Conservation (phyloP, 495 filamentous ascomycete species). For the Penicilliopsis zonata region DNA sequence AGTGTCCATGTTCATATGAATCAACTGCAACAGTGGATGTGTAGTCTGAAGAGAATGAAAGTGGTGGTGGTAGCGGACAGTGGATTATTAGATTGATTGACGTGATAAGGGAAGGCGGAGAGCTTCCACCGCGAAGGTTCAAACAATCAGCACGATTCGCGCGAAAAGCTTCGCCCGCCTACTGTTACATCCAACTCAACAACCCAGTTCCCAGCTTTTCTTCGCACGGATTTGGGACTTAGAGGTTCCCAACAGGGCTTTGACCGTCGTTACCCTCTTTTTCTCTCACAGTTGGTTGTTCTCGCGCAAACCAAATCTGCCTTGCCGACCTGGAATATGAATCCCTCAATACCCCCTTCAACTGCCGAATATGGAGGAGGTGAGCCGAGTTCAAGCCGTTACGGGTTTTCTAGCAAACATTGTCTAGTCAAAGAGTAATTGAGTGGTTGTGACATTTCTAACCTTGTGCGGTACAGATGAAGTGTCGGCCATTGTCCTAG, state of each 20-base stretch:
- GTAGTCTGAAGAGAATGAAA: background rate
- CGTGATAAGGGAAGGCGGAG: background rate
- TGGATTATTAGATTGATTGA: background rate
- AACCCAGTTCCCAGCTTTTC: too few species aligned
- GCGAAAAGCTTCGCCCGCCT: background rate
- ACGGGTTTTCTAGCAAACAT: too few species aligned
- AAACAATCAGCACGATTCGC: too few species aligned
- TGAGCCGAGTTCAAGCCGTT: constrained; percentile 28
- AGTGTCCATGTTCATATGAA: constrained; percentile 17
- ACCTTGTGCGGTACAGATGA: constrained; percentile 50
- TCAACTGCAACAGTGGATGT: too few species aligned
- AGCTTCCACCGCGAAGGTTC: too few species aligned
- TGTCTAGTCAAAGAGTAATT: too few species aligned
- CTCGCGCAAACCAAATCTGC: constrained; percentile 1
- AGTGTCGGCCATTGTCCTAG: constrained; percentile 91
- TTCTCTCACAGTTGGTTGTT: too few species aligned
- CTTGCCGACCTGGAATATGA: constrained; percentile 17
- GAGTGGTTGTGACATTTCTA: background rate
- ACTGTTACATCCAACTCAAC: too few species aligned
- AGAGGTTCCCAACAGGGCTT: too few species aligned
- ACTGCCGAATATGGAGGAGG: constrained; percentile 74
- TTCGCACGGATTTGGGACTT: too few species aligned
- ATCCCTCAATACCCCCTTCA: constrained; percentile 41
- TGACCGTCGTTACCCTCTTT: too few species aligned
- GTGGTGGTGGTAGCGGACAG: background rate